Evolutionary conservation across 1,284 basidiomycete species (phyloP), one percentile per base, ranked within the genome.

Genomic region (Anthracocystis panici-leucophaei): DNA sequence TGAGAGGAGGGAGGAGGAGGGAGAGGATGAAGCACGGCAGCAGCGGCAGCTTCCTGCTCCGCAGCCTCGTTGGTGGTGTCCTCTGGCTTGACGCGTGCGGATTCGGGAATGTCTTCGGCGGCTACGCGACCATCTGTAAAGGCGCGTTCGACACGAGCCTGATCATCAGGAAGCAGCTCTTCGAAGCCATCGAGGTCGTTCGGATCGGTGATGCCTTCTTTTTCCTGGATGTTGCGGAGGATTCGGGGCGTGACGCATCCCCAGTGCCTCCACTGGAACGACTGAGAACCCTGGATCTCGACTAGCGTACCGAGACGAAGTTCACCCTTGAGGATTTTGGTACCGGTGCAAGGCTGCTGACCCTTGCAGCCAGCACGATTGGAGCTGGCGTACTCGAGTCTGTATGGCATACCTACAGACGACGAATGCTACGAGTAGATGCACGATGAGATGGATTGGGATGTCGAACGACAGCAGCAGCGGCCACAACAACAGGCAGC

Each of bases 261-360:
- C 91, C 91, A 93, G 82, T 94, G 93, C 74, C 92, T 89, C 91
- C 91, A 93, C 49, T 87, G 82, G 77, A 92, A 93, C 48, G 38
- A 57, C n/a, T 59, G 45, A 58, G 89, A 73, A 12, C 92, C 94
- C 71, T 87, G 87, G 80, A 94, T 88, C 71, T 94, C 92, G 58
- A 93, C 90, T 59, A 93, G 80, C n/a, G 89, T 88, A 29, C 93
- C 94, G 38, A 93, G 83, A 25, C 93, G 89, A 42, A 96, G 84
- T 42, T 88, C 87, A 61, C 90, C 92, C 86, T 95, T 95, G 5
- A 65, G 80, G 73, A 96, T 92, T 50, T 88, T 80, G 23, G 90
- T 92, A 48, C 93, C 93, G 89, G 83, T 78, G 86, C 93, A 96
- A 67, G 94, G 94, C 86, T 92, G 92, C 40, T 93, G 93, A 92